Evolutionary conservation across 31 red algal species (phyloP).

Genomic region (Odonthalia washingtoniensis): DNA sequence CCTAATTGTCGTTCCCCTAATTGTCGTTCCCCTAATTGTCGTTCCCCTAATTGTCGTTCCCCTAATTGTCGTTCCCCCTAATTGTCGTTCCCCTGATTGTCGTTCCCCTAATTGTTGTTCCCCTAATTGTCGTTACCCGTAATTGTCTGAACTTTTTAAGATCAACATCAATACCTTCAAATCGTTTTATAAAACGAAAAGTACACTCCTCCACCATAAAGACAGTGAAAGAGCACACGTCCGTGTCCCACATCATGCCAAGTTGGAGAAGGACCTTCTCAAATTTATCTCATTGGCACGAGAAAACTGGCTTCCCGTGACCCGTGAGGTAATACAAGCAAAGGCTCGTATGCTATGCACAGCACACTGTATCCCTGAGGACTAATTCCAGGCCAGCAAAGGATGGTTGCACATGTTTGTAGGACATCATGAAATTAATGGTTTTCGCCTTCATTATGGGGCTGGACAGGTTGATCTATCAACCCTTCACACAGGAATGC

Average conservation of each 20-base stretch:
- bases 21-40: too few species aligned
- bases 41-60: too few species aligned
- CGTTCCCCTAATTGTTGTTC: too few species aligned
- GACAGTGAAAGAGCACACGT: not conserved
- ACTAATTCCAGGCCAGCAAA: constrained; percentile 4
- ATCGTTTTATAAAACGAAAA: not conserved
- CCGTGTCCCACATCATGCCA: not conserved
- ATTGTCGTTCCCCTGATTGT: too few species aligned
- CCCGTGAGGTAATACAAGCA: constrained; percentile 2
- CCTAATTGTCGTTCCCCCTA: too few species aligned
- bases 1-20: too few species aligned
- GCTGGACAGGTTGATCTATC: constrained; percentile 6
- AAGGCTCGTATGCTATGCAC: constrained; percentile 5
- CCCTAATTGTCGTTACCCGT: too few species aligned
- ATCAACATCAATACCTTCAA: constrained; percentile 12
- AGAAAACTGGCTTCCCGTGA: constrained; percentile 12
- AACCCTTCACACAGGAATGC: not conserved
- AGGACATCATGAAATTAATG: not conserved
- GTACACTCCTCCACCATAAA: constrained; percentile 6
- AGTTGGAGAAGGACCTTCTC: not conserved
- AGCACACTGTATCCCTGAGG: not conserved
- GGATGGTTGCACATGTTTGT: constrained; percentile 15
- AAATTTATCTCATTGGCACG: constrained; percentile 10
- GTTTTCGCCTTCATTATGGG: not conserved
- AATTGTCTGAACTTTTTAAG: not conserved